A percentile compares a stretch with the other conserved stretches of the same genome.
These are phyloP conservation scores for Staphylotrichum tortipilum DNA, from an alignment of 495 filamentous ascomycete species.

Conservation along the genomic window DNA sequence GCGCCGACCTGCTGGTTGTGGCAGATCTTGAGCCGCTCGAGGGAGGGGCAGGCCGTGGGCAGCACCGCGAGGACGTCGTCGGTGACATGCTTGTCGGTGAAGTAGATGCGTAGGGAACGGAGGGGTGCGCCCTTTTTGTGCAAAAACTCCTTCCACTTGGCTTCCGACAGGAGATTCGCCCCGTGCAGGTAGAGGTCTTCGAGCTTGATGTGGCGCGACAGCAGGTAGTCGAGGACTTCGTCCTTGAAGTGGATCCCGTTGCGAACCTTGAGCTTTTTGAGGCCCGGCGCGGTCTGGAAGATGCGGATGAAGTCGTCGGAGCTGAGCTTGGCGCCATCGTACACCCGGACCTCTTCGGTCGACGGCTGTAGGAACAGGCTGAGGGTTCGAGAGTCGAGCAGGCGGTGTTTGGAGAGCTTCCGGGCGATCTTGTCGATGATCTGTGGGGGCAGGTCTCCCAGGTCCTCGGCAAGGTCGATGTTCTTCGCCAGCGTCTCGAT, in stretches of 20 bases:
- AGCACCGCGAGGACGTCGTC: constrained; percentile 50
- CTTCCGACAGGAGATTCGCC: constrained; percentile 68
- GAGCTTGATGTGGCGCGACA: constrained; percentile 56
- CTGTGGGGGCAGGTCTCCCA: constrained; percentile 64
- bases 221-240: constrained; percentile 65
- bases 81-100: constrained; percentile 56
- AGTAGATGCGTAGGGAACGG: constrained; percentile 59
- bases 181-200: constrained; percentile 59
- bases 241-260: constrained; percentile 88
- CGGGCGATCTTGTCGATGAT: constrained; percentile 68
- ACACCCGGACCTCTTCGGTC: constrained; percentile 58
- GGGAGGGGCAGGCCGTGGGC: constrained; percentile 47
- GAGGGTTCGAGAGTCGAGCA: constrained; percentile 60
- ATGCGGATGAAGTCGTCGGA: constrained; percentile 71
- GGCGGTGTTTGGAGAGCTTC: constrained; percentile 70
- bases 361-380: constrained; percentile 68
- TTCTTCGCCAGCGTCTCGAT: constrained; percentile 78
- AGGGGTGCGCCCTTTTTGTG: constrained; percentile 51
- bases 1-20: constrained; percentile 45
- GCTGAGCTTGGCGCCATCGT: constrained; percentile 68
- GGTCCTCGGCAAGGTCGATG: constrained; percentile 70
- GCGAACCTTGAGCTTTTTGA: constrained; percentile 60
- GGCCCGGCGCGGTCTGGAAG: constrained; percentile 60
- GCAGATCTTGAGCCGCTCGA: constrained; percentile 63
- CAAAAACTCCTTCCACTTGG: constrained; percentile 61